phyloP scores from a whole-genome alignment of 1,284 basidiomycete genomes.

The Trametes hirsuta region DNA sequence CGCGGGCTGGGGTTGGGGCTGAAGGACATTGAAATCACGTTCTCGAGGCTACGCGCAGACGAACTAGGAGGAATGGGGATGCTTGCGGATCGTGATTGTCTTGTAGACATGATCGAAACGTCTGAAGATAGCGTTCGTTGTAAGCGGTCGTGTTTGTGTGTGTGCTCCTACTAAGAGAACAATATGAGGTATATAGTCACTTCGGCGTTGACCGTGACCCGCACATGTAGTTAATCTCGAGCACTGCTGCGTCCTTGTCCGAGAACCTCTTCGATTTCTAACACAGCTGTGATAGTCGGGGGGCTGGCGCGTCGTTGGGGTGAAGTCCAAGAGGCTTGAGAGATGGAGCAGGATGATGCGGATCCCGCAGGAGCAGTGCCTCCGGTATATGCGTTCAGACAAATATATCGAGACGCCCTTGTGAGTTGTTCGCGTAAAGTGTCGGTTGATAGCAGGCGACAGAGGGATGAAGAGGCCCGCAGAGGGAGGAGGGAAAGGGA shows the following conservation, averaged over 20 bases:
- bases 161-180: not conserved
- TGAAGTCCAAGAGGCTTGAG: too few relatives aligned
- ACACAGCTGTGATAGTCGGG: too few relatives aligned
- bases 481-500: not conserved
- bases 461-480: not conserved
- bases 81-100: conserved; percentile 58
- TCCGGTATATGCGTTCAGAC: too few relatives aligned
- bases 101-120: conserved; percentile 13
- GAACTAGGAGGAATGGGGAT: conserved; percentile 62
- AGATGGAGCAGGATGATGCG: too few relatives aligned
- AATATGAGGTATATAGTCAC: not conserved
- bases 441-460: not conserved
- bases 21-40: conserved; percentile 62
- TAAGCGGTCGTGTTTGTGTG: not conserved
- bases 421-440: not conserved
- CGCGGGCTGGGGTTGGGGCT: conserved; percentile 36
- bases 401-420: not conserved
- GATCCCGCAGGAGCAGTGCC: too few relatives aligned
- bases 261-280: too few relatives aligned
- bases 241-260: too few relatives aligned
- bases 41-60: conserved; percentile 60
- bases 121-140: not conserved
- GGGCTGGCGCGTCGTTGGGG: too few relatives aligned
- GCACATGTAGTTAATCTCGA: too few relatives aligned
- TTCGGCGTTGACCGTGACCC: too few relatives aligned